A percentile compares a stretch with the other conserved stretches of the same genome.
These are phyloP conservation scores for Pelargonium nanum DNA, from an alignment of 345 rosid species.

Conservation along the genomic window DNA sequence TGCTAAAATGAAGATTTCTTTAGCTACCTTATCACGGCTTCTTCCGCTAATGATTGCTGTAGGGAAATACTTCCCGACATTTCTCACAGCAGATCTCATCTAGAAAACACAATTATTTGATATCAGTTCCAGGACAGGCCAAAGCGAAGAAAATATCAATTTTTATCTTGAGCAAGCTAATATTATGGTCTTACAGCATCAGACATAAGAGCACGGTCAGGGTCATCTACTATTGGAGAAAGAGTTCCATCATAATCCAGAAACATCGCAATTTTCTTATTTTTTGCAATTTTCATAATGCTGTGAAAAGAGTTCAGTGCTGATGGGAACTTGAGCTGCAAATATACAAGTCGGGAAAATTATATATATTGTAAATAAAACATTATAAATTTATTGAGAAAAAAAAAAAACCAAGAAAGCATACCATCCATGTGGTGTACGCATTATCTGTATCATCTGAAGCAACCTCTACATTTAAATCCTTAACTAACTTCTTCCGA, in stretches of 20 bases:
- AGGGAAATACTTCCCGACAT: conserved; percentile 64
- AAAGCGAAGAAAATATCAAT: not conserved
- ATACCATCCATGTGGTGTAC: conserved; percentile 73
- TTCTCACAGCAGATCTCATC: conserved; percentile 90
- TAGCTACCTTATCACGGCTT: conserved; percentile 70
- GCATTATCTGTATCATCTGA: conserved; percentile 53
- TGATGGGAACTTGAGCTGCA: conserved; percentile 45
- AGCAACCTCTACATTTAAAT: conserved; percentile 36
- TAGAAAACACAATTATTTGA: conserved; percentile 15
- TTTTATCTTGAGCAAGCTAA: not conserved
- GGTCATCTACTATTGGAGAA: conserved; percentile 60
- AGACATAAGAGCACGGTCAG: conserved; percentile 54
- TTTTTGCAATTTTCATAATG: conserved; percentile 35
- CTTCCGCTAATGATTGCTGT: conserved; percentile 96
- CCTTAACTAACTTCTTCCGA: conserved; percentile 57
- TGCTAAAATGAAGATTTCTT: not conserved
- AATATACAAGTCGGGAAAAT: not conserved
- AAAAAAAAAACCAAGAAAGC: not conserved
- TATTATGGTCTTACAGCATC: conserved; percentile 27
- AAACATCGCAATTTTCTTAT: conserved; percentile 44
- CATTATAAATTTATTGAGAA: too few relatives aligned
- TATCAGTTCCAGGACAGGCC: too few relatives aligned
- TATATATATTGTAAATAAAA: too few relatives aligned
- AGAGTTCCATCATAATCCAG: conserved; percentile 70
- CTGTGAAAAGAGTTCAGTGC: conserved; percentile 37